A percentile compares a stretch with the other conserved stretches of the same genome.
phyloP scores from a whole-genome alignment of 192 early-diverging fungal species.

The Linnemannia zychae region DNA sequence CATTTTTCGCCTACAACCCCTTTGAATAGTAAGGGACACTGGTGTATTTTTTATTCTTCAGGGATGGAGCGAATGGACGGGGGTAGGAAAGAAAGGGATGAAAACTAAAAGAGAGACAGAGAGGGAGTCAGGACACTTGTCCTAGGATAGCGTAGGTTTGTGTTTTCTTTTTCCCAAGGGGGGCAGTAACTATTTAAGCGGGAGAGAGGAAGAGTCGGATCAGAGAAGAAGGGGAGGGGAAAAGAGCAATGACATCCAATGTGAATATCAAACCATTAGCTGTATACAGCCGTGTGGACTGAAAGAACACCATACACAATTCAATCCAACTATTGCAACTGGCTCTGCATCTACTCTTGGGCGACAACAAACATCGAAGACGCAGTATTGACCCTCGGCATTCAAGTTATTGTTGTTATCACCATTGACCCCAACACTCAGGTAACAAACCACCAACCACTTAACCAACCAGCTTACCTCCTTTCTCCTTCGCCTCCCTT shows the following conservation, averaged over 20 bases:
- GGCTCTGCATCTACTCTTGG: too few relatives aligned
- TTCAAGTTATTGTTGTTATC: not conserved
- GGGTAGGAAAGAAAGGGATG: not conserved
- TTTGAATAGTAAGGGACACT: not conserved
- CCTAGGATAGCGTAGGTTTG: not conserved
- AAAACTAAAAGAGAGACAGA: not conserved
- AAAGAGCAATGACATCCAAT: not conserved
- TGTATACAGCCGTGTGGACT: too few relatives aligned
- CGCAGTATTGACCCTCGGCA: too few relatives aligned
- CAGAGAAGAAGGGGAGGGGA: too few relatives aligned
- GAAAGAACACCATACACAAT: too few relatives aligned
- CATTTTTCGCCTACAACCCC: not conserved
- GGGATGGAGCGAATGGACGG: not conserved
- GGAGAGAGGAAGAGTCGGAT: not conserved
- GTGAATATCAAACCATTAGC: not conserved
- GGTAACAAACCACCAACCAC: not conserved
- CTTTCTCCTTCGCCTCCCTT: not conserved
- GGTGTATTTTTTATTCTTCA: not conserved
- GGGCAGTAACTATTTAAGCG: not conserved
- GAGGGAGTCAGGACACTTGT: not conserved
- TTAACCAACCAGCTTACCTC: not conserved
- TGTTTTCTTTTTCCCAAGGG: not conserved
- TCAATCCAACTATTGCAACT: too few relatives aligned
- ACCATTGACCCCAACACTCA: not conserved
- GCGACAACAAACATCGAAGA: too few relatives aligned